Evolutionary conservation across 78 protist species (phyloP), one percentile per base, ranked within the genome.

Genomic region (Tieghemostelium lacteum): DNA sequence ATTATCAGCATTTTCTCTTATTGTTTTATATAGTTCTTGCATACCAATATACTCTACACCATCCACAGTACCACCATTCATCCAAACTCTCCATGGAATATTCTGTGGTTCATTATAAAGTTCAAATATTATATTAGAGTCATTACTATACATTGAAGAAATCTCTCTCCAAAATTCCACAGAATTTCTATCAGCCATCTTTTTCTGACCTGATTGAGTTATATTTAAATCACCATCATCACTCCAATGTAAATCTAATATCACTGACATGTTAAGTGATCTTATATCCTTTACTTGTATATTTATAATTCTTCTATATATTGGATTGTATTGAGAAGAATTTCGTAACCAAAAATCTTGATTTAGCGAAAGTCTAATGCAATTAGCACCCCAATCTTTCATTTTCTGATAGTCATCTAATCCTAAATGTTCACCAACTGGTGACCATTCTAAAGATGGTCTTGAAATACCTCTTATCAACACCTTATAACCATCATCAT

Each of bases 331-430:
- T 10, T 24, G 3, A 57, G 31, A 57, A 0, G 69, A 24, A 12
- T 20, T n/a, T 37, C 57, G 29, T 36, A 73, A 37, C 80, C 80
- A 73, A 36, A 57, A 73, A 73, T 73, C 80, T 57, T 73, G 80
- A 36, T 54, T 57, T 14, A 73, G 36, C 1, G 80, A 73, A 36
- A 73, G 22, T 57, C 80, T 54, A n/a, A 73, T 52, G 22, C 24
- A 29, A 37, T 73, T 73, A 6, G 69, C 20, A 57, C 80, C 80
- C 80, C 80, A 73, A 19, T 57, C 66, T 57, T 73, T 73, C 80
- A 73, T 73, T 4, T 42, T 29, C 37, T 73, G 10, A 57, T 57
- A 73, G 29, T 73, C 80, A 10, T 54, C 17, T 3, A 57, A 2
- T 19, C 36, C 16, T 3, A 73, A 17, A 7, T 57, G 22, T n/a